A percentile compares a stretch with the other conserved stretches of the same genome.
These are phyloP conservation scores for Calonectria ilicicola DNA, from an alignment of 2,329 filamentous ascomycete genomes.

Conservation along the genomic window DNA sequence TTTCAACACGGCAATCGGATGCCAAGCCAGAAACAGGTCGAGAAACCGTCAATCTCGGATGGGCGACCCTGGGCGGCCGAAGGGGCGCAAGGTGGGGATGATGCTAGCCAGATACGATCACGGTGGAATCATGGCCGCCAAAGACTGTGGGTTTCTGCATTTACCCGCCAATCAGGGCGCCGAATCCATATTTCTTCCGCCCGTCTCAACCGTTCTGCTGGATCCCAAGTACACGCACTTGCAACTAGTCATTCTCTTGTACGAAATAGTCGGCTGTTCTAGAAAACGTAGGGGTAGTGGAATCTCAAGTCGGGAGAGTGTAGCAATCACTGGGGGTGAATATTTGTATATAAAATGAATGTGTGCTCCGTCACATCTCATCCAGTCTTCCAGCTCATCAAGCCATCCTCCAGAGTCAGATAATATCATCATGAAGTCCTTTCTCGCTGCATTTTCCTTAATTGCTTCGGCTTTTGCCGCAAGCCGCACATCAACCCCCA, in stretches of 20 bases:
- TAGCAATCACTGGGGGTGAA: too few relatives aligned
- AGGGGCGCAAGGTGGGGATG: not conserved
- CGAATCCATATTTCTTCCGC: not conserved
- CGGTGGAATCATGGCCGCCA: not conserved
- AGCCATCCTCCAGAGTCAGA: not conserved
- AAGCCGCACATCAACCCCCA: constrained; percentile 54
- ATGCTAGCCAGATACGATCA: not conserved
- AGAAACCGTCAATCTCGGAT: not conserved
- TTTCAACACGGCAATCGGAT: constrained; percentile 3
- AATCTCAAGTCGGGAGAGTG: not conserved
- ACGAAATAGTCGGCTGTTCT: not conserved
- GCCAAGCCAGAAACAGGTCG: constrained; percentile 8
- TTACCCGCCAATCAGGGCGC: not conserved
- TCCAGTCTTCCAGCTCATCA: not conserved
- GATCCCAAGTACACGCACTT: not conserved
- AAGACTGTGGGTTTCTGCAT: not conserved
- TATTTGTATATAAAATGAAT: not conserved
- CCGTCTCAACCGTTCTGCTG: not conserved
- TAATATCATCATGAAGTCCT: constrained; percentile 31
- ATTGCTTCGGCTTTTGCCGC: constrained; percentile 42
- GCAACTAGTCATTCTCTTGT: not conserved
- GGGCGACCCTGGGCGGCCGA: not conserved
- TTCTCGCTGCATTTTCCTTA: constrained; percentile 27
- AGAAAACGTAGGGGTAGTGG: not conserved
- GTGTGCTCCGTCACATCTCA: not conserved